These are phyloP conservation scores for Tulasnella sp. DNA, from an alignment of 768 basidiomycete species.

Conservation along the genomic window DNA sequence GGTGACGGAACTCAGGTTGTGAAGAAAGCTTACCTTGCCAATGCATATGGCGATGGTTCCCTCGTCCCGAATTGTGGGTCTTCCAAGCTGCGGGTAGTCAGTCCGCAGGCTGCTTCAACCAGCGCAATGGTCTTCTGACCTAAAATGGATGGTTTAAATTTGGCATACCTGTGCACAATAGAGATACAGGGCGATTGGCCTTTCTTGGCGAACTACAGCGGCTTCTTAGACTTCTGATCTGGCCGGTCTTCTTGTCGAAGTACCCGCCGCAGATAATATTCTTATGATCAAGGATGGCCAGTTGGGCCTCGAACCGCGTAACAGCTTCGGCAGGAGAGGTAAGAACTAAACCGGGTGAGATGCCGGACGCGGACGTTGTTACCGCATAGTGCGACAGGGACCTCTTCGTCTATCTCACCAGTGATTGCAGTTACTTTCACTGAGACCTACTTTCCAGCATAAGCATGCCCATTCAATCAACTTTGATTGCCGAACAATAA, in stretches of 20 bases:
- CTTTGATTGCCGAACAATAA: background rate
- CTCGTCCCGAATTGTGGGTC: conserved; percentile 96
- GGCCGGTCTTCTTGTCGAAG: conserved; percentile 92
- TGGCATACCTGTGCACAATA: background rate
- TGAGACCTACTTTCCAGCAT: conserved; percentile 31
- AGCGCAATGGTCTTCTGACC: conserved; percentile 89
- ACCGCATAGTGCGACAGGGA: conserved; percentile 67
- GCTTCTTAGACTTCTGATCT: conserved; percentile 94
- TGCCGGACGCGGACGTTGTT: conserved; percentile 90
- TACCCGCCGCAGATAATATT: conserved; percentile 97
- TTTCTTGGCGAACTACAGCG: conserved; percentile 94
- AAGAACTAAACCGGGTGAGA: conserved; percentile 89
- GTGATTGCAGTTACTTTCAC: conserved; percentile 85
- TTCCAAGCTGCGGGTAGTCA: conserved; percentile 87
- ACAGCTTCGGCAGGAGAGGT: conserved; percentile 67
- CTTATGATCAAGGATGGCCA: conserved; percentile 95
- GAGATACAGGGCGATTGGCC: conserved; percentile 30
- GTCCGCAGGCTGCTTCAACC: conserved; percentile 67
- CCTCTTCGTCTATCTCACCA: conserved; percentile 87
- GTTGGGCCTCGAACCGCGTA: conserved; percentile 89
- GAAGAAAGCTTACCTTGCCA: conserved; percentile 39
- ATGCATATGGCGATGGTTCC: conserved; percentile 95
- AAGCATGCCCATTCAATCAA: background rate
- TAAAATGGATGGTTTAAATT: conserved; percentile 22
- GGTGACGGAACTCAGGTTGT: background rate